Percentiles rank a stretch among this genome's conserved stretches.
Conservation (phyloP, 768 basidiomycete genomes). For the Suillus luteus region DNA sequence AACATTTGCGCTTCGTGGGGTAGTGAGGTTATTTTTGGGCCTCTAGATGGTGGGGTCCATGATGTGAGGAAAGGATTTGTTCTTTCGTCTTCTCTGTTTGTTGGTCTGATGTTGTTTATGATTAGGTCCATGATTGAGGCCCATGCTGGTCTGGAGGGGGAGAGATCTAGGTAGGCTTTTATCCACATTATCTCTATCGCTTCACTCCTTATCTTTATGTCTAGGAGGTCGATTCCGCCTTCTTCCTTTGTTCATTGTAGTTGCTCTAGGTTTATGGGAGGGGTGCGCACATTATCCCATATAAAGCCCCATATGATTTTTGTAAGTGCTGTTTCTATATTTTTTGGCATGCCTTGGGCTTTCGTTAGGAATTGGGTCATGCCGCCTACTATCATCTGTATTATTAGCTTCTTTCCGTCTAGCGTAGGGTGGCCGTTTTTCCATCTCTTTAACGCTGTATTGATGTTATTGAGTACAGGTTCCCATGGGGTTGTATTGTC, state of each 20-base stretch:
- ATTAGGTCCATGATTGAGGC: not conserved
- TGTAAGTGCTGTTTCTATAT: conserved; percentile 14
- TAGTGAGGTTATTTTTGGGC: not conserved
- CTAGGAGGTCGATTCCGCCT: not conserved
- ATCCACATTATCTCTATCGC: conserved; percentile 1
- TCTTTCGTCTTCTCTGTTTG: not conserved
- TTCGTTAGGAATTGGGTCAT: conserved; percentile 33
- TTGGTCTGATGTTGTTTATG: not conserved
- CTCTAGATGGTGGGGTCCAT: conserved; percentile 2
- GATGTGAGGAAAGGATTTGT: conserved; percentile 15
- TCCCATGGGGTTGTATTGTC: conserved; percentile 18
- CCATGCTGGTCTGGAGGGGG: not conserved
- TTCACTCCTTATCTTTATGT: conserved; percentile 7
- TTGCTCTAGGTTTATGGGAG: not conserved
- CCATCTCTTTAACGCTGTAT: conserved; percentile 16
- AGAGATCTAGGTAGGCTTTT: not conserved
- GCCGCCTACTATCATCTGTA: conserved; percentile 20
- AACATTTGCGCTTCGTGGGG: not conserved
- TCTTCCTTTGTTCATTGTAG: not conserved
- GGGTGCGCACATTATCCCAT: conserved; percentile 6
- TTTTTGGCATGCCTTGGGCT: conserved; percentile 34
- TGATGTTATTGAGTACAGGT: conserved; percentile 24
- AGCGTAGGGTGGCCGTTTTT: conserved; percentile 18
- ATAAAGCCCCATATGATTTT: conserved; percentile 23
- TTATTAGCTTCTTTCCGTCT: conserved; percentile 13